Evolutionary conservation across 768 basidiomycete genomes (phyloP).

Genomic region (Lactarius hengduanensis): DNA sequence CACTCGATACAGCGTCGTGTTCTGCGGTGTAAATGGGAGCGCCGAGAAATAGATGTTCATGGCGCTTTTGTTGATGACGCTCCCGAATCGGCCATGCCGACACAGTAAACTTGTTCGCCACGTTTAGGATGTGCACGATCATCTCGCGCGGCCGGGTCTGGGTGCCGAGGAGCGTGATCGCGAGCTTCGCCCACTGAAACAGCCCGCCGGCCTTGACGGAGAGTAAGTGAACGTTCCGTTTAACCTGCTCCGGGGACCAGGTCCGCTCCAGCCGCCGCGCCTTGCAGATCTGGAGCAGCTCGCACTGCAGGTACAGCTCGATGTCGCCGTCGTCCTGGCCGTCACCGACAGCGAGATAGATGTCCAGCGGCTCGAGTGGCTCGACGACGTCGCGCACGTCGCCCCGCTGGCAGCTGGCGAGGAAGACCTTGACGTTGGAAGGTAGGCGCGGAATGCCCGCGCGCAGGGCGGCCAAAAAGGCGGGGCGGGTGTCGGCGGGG

Average conservation of each 20-base stretch:
- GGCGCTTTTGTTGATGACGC: constrained; percentile 15
- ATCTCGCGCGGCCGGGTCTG: constrained; percentile 10
- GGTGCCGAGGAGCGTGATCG: constrained; percentile 16
- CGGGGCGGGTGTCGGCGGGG: constrained; percentile 13
- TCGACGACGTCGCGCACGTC: constrained; percentile 15
- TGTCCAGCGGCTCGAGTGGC: background rate
- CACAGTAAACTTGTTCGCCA: background rate
- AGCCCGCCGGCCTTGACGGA: constrained; percentile 23
- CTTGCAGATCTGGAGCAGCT: constrained; percentile 12
- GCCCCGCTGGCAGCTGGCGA: constrained; percentile 26
- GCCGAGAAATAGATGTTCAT: constrained; percentile 20
- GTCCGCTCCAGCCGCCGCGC: background rate
- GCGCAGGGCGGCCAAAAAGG: constrained; percentile 16
- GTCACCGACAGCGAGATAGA: background rate
- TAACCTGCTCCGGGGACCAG: constrained; percentile 6
- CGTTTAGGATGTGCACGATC: constrained; percentile 13
- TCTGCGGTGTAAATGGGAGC: constrained; percentile 18
- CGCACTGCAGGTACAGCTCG: constrained; percentile 12
- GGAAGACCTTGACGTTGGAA: constrained; percentile 19
- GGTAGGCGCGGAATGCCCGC: constrained; percentile 17
- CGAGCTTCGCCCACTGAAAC: constrained; percentile 28
- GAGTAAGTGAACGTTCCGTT: constrained; percentile 10
- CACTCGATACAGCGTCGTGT: constrained; percentile 19
- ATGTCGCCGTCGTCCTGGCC: constrained; percentile 21
- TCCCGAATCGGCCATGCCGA: constrained; percentile 16